Evolutionary conservation across 192 early-diverging fungal species (phyloP).

Genomic region (Dimargaris xerosporica): DNA sequence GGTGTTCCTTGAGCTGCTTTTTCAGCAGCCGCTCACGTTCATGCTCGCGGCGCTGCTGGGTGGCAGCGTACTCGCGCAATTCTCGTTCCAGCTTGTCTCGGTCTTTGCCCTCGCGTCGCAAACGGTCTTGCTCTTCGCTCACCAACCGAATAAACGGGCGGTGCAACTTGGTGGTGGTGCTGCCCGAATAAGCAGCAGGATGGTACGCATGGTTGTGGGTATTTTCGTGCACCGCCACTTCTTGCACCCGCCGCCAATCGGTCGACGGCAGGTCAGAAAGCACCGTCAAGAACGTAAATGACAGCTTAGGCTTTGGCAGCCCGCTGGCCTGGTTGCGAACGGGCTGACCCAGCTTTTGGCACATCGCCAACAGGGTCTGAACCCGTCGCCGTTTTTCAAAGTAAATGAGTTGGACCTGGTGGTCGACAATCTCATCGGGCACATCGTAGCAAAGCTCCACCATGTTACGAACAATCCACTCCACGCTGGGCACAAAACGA

Average conservation of each 20-base stretch:
- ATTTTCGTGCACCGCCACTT: constrained; percentile 1
- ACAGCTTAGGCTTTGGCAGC: background rate
- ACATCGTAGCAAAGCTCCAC: constrained; percentile 50
- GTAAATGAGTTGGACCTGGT: constrained; percentile 36
- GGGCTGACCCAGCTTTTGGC: constrained; percentile 24
- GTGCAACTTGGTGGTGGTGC: background rate
- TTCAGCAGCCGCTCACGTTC: constrained; percentile 34
- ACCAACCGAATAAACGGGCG: constrained; percentile 32
- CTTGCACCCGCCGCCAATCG: background rate
- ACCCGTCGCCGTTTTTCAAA: constrained; percentile 53
- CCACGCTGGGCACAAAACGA: constrained; percentile 47
- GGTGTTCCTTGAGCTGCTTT: constrained; percentile 34
- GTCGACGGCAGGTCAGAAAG: background rate
- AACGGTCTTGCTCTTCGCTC: constrained; percentile 41
- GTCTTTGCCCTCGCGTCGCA: constrained; percentile 49
- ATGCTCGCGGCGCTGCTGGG: constrained; percentile 27
- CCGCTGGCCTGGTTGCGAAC: background rate
- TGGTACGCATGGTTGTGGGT: constrained; percentile 9
- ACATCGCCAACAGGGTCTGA: constrained; percentile 37
- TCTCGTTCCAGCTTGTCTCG: constrained; percentile 46
- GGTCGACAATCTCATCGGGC: constrained; percentile 35
- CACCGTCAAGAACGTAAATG: background rate
- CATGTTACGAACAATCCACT: constrained; percentile 59
- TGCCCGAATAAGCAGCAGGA: background rate
- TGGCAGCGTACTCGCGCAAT: constrained; percentile 34